Conservation (phyloP, 2,329 filamentous ascomycete genomes). For the Fusarium buxicola region DNA sequence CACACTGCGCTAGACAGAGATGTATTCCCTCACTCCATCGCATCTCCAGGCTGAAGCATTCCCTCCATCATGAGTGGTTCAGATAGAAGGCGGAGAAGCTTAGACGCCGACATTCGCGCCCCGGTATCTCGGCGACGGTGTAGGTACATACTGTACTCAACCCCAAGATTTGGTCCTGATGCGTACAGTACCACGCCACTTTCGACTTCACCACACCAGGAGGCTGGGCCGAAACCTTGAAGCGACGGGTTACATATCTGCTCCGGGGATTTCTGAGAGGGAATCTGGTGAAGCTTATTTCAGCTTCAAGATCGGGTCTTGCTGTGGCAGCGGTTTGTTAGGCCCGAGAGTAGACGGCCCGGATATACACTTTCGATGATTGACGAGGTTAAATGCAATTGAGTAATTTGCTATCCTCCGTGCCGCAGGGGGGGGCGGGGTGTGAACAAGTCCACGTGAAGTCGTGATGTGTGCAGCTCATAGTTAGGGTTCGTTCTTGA, state of each 20-base stretch:
- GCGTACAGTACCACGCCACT: not conserved
- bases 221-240: not conserved
- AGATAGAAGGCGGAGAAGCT: not conserved
- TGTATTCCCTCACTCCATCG: not conserved
- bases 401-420: not conserved
- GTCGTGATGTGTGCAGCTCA: not conserved
- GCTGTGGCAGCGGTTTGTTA: too few relatives aligned
- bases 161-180: too few relatives aligned
- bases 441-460: not conserved
- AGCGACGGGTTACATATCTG: not conserved
- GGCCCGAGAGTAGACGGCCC: too few relatives aligned
- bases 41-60: slow-evolving; percentile 15
- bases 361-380: too few relatives aligned
- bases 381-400: not conserved
- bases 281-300: too few relatives aligned
- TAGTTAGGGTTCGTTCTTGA: not conserved
- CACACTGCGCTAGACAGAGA: not conserved
- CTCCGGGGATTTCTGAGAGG: not conserved
- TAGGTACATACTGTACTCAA: too few relatives aligned
- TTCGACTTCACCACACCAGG: not conserved
- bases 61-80: not conserved
- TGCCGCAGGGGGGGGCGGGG: too few relatives aligned
- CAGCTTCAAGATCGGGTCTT: not conserved
- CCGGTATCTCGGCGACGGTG: not conserved
- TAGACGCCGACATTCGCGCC: not conserved